Evolutionary conservation across 1,139 yeast species (phyloP).

Genomic region (Blastobotrys aristatus): DNA sequence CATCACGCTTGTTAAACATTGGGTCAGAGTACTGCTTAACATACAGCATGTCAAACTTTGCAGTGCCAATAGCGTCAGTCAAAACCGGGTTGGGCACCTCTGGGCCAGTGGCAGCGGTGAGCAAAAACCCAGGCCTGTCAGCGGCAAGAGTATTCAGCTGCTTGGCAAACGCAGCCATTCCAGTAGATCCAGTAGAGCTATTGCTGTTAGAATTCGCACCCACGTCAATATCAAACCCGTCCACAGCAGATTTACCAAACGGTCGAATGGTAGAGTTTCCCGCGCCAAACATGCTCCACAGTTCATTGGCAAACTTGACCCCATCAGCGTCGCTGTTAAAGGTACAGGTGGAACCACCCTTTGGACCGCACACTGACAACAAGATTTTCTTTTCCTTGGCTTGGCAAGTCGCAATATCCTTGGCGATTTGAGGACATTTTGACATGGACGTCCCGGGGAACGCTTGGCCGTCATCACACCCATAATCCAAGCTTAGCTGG

Average conservation of each 20-base stretch:
- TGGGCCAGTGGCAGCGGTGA: not conserved
- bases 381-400: conserved; percentile 62
- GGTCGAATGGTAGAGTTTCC: conserved; percentile 66
- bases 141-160: conserved; percentile 46
- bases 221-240: conserved; percentile 69
- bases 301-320: conserved; percentile 58
- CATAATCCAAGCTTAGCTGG: conserved; percentile 41
- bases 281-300: conserved; percentile 85
- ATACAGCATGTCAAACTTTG: not conserved
- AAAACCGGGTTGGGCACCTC: conserved; percentile 34
- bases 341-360: not conserved
- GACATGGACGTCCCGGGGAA: conserved; percentile 32
- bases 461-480: conserved; percentile 33
- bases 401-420: conserved; percentile 80
- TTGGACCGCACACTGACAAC: conserved; percentile 46
- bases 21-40: not conserved
- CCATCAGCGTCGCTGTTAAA: conserved; percentile 58
- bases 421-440: conserved; percentile 39
- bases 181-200: conserved; percentile 46
- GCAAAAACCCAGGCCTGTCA: conserved; percentile 29
- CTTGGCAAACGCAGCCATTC: conserved; percentile 38
- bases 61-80: not conserved
- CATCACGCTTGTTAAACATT: conserved; percentile 43
- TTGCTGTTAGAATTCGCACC: conserved; percentile 47
- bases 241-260: conserved; percentile 58